phyloP scores from a whole-genome alignment of 2,329 filamentous ascomycete genomes.

The Penicillium sp. region DNA sequence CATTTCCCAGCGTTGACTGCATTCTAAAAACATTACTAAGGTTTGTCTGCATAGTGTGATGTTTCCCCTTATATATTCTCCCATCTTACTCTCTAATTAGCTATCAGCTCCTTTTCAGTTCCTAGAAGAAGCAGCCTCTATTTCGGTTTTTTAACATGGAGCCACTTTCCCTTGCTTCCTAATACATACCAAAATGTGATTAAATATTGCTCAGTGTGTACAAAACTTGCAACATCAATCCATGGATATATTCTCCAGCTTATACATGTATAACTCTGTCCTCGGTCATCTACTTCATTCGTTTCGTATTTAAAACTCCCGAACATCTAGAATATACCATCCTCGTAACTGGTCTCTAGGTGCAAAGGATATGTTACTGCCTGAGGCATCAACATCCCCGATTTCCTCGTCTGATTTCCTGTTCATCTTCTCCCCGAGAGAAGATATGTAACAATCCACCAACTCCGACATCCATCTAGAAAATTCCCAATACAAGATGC shows the following conservation, averaged over 20 bases:
- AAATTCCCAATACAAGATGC: background rate
- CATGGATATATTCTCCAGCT: background rate
- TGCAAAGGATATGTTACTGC: background rate
- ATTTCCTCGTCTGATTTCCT: background rate
- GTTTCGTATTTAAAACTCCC: background rate
- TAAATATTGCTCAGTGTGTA: background rate
- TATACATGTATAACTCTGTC: background rate
- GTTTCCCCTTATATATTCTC: background rate
- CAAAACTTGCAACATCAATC: background rate
- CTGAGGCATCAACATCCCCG: background rate
- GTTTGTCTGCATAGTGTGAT: background rate
- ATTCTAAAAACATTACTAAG: background rate
- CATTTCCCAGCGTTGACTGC: background rate
- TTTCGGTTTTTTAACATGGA: background rate
- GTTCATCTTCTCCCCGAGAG: background rate
- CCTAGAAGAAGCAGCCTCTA: background rate
- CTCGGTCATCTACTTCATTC: background rate
- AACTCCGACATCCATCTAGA: background rate
- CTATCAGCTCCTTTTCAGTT: background rate
- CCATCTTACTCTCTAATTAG: background rate
- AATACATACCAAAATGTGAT: background rate
- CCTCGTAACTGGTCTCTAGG: background rate
- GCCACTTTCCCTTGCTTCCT: background rate
- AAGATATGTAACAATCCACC: background rate
- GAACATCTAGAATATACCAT: background rate